phyloP scores from a whole-genome alignment of 2,329 filamentous ascomycete species.

The Beauveria varroae region DNA sequence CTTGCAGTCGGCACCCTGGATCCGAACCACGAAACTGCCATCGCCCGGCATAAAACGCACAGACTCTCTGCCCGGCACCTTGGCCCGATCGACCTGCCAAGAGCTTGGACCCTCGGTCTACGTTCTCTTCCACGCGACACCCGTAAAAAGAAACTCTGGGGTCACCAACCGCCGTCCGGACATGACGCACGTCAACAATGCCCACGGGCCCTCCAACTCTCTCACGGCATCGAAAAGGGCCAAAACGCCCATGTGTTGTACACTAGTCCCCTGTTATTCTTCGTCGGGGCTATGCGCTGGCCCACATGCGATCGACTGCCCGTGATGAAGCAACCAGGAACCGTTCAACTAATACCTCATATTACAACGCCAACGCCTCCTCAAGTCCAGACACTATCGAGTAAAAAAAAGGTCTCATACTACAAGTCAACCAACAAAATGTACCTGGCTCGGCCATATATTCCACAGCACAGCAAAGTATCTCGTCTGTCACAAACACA shows the following conservation, averaged over 20 bases:
- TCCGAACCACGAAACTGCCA: background rate
- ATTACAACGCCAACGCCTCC: background rate
- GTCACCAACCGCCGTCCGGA: background rate
- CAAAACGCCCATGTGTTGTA: background rate
- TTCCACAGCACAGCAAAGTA: background rate
- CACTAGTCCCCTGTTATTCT: background rate
- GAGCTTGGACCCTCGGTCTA: background rate
- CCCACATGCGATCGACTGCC: background rate
- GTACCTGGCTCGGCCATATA: background rate
- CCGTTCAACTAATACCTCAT: constrained; percentile 5
- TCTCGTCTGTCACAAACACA: background rate
- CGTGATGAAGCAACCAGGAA: background rate
- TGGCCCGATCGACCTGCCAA: constrained; percentile 3
- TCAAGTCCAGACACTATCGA: too few species aligned
- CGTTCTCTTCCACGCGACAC: background rate
- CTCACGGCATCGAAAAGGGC: background rate
- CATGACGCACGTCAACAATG: background rate
- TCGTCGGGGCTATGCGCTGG: background rate
- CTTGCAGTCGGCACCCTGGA: background rate
- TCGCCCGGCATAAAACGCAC: background rate
- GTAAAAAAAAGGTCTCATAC: constrained; percentile 3
- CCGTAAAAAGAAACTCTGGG: background rate
- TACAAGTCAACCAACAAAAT: background rate
- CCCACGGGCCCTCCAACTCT: background rate
- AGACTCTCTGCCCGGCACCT: background rate